Base-by-base conservation (phyloP, 2,329 filamentous ascomycete genomes). In the Xylaria sp. region DNA sequence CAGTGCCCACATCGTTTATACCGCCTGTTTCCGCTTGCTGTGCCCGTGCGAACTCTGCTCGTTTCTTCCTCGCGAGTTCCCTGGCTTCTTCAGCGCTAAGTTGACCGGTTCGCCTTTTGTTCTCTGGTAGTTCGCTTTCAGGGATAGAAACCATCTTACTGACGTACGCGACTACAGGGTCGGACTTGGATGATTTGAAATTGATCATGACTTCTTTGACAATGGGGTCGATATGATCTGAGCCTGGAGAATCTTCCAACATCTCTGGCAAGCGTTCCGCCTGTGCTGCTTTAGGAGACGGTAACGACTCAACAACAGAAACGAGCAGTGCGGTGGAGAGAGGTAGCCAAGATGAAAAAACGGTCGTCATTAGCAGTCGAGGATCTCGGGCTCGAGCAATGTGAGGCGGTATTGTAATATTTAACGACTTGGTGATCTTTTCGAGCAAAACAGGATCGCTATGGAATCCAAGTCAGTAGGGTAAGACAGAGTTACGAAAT, bases 131-230 rank as follows among this genome's bases (percentile, higher is more conserved):
- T 75, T 99, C 95, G 79, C 93, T 98, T 76, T 97, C 93, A 0
- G 94, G 95, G 12, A 99, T 86, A 0, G 96, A 96, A 1, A 98
- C 93, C 94, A 99, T 98, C 79, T 99, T 99, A 82, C 95, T 98
- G 69, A 99, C 93, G 73, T 97, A 99, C 8, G 93, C 95, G 1
- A 99, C 93, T 0, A 97, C 89, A 0, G 95, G 94, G 65, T 92
- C 91, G 0, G 89, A 85, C 47, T 87, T 85, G 0, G 85, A 85
- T 3, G 88, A 88, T 75, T 92, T 92, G 77, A 97, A 98, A 0
- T 89, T 85, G 1, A 92, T 82, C 90, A 98, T 95, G 4, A 95
- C 93, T n/a, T 92, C 85, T 73, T 89, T 91, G 62, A 98, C 82
- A 6, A 84, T 82, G 1, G 87, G 81, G 61, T 92, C 89, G 54